These are phyloP conservation scores for Pseudoperonospora humuli DNA, from an alignment of 352 stramenopile species.

Conservation along the genomic window DNA sequence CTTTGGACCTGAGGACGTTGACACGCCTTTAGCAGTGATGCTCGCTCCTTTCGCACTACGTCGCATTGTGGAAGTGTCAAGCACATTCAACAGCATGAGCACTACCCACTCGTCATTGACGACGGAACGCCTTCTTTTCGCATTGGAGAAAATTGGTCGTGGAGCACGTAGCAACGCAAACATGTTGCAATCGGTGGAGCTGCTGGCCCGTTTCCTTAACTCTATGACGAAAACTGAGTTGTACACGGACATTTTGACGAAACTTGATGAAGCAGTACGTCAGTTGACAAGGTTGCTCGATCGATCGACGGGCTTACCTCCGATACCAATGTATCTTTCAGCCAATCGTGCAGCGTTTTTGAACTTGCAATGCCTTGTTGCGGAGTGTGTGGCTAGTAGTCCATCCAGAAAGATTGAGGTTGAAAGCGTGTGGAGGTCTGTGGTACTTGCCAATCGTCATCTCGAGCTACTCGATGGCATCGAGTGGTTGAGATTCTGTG, in stretches of 20 bases:
- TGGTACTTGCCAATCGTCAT: conserved; percentile 32
- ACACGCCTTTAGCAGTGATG: conserved; percentile 21
- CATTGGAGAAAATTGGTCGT: conserved; percentile 49
- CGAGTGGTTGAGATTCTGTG: conserved; percentile 65
- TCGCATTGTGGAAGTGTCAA: conserved; percentile 40
- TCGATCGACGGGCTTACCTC: conserved; percentile 18
- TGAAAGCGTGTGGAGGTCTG: conserved; percentile 29
- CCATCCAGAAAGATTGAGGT: conserved; percentile 18
- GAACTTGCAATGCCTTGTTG: conserved; percentile 21
- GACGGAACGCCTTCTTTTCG: conserved; percentile 45
- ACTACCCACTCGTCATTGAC: conserved; percentile 24
- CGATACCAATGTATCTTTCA: conserved; percentile 36
- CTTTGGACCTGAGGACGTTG: conserved; percentile 21
- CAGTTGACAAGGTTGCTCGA: conserved; percentile 12
- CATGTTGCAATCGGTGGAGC: conserved; percentile 13
- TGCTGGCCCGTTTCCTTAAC: conserved; percentile 46
- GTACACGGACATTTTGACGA: conserved; percentile 26
- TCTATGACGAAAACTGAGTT: conserved; percentile 44
- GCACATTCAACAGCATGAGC: conserved; percentile 12
- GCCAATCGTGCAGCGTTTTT: conserved; percentile 44
- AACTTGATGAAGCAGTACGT: conserved; percentile 14
- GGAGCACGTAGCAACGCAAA: conserved; percentile 5
- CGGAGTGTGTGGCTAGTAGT: conserved; percentile 2
- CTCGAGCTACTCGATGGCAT: conserved; percentile 50
- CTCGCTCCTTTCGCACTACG: conserved; percentile 53